Conservation (phyloP, 768 basidiomycete species). For the Hortiboletus flavorubellus region DNA sequence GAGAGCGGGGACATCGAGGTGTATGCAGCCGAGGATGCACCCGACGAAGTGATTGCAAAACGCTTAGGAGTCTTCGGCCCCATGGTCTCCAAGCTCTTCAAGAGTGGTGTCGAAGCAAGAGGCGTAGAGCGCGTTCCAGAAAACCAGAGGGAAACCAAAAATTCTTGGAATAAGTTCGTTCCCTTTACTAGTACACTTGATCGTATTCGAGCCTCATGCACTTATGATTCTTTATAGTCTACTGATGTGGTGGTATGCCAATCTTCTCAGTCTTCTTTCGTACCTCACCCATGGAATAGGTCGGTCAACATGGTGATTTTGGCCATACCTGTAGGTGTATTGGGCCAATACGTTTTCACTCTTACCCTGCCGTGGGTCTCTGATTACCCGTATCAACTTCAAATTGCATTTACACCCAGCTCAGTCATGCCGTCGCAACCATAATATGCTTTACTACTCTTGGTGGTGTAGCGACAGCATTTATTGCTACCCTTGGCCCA, state of each 20-base stretch:
- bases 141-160: slow-evolving; percentile 41
- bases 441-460: slow-evolving; percentile 46
- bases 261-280: neutral
- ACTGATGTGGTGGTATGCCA: slow-evolving; percentile 43
- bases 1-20: neutral
- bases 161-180: slow-evolving; percentile 44
- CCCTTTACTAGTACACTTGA: neutral
- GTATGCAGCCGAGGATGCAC: slow-evolving; percentile 22
- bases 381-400: neutral
- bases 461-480: slow-evolving; percentile 41
- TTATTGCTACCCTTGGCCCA: slow-evolving; percentile 54
- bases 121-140: slow-evolving; percentile 56
- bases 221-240: slow-evolving; percentile 28
- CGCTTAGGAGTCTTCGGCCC: slow-evolving; percentile 32
- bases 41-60: slow-evolving; percentile 25
- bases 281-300: slow-evolving; percentile 23
- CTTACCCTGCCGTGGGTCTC: slow-evolving; percentile 43
- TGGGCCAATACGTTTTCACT: slow-evolving; percentile 46
- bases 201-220: neutral
- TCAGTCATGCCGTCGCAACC: slow-evolving; percentile 42
- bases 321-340: slow-evolving; percentile 48
- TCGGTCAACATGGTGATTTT: slow-evolving; percentile 48
- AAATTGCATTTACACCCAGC: neutral
- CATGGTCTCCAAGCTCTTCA: slow-evolving; percentile 39
- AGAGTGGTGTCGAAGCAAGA: slow-evolving; percentile 49